A percentile compares a stretch with the other conserved stretches of the same genome.
phyloP scores from a whole-genome alignment of 1,284 basidiomycete species.

The Cronartium ribicola region DNA sequence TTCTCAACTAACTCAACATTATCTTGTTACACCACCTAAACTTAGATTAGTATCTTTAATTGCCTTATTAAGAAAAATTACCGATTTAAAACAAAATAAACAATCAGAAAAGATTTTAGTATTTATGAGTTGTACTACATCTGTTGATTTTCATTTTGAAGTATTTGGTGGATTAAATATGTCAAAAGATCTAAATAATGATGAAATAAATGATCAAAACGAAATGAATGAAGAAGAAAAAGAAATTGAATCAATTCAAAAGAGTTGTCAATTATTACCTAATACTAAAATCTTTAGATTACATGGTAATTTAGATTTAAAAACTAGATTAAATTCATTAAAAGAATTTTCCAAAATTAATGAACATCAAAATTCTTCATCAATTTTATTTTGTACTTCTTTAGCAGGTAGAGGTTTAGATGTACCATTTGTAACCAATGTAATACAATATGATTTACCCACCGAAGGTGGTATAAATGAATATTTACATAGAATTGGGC shows the following conservation, averaged over 20 bases:
- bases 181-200: slow-evolving; percentile 52
- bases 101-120: slow-evolving; percentile 68
- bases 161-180: slow-evolving; percentile 75
- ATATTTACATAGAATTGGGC: slow-evolving; percentile 93
- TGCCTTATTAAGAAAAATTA: slow-evolving; percentile 64
- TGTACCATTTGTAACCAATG: slow-evolving; percentile 85
- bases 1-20: slow-evolving; percentile 89
- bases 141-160: slow-evolving; percentile 94
- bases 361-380: slow-evolving; percentile 48
- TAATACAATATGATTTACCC: slow-evolving; percentile 93
- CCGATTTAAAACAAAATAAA: slow-evolving; percentile 51
- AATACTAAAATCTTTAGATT: slow-evolving; percentile 79
- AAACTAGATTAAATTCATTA: slow-evolving; percentile 74
- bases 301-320: slow-evolving; percentile 83
- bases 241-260: slow-evolving; percentile 56
- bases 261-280: slow-evolving; percentile 72
- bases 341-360: slow-evolving; percentile 65
- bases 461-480: slow-evolving; percentile 95
- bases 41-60: slow-evolving; percentile 84
- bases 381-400: slow-evolving; percentile 88
- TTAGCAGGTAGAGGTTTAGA: slow-evolving; percentile 98
- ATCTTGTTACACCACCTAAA: slow-evolving; percentile 86
- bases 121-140: slow-evolving; percentile 93
- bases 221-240: slow-evolving; percentile 46
- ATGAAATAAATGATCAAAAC: slow-evolving; percentile 40